Base-by-base conservation (phyloP, 768 basidiomycete genomes). In the Russula griseocarnosa region DNA sequence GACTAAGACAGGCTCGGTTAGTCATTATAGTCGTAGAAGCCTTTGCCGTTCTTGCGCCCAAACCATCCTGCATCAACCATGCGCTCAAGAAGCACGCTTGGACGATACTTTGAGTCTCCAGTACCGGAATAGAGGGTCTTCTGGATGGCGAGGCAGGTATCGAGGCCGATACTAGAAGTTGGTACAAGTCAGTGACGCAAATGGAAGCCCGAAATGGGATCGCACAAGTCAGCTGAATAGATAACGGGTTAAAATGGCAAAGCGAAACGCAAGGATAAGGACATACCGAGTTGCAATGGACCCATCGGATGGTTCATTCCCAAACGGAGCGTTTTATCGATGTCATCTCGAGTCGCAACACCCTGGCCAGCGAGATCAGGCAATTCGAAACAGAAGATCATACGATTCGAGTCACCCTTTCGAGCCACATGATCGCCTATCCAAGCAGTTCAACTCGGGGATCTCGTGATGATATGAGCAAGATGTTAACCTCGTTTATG, bases 41-140 rank as follows among this genome's bases (percentile, higher is more conserved):
- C 94, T 74, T 89, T 93, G 5, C 94, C 94, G 62, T 83, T 92
- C 80, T 96, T 96, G 79, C 82, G 87, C 13, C 96, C 96, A 57
- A 90, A 81, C 91, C 92, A 98, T 55, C 89, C 87, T 22, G 96
- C 96, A 72, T 96, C 92, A 5, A 98, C 96, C 96, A 98, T 98
- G 40, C 93, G 82, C 70, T 94, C 90, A 10, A 98, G 82, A 20
- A 98, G 80, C 28, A 94, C 81, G 65, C 88, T 87, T 0, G 96
- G 95, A 7, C 96, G 86, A 75, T 98, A 98, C 74, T 98, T 98
- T 10, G 90, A 90, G 75, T 98, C 96, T 0, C 90, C 84, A 10
- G 93, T 96, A 61, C 94, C 93, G 56, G 82, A 82, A 68, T 94
- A 91, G 6, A 97, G 81, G 0, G 92, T 94, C 72, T 90, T 85